Evolutionary conservation across 2,329 filamentous ascomycete genomes (phyloP), one percentile per base, ranked within the genome.

Genomic region (Pseudogymnoascus sp.): DNA sequence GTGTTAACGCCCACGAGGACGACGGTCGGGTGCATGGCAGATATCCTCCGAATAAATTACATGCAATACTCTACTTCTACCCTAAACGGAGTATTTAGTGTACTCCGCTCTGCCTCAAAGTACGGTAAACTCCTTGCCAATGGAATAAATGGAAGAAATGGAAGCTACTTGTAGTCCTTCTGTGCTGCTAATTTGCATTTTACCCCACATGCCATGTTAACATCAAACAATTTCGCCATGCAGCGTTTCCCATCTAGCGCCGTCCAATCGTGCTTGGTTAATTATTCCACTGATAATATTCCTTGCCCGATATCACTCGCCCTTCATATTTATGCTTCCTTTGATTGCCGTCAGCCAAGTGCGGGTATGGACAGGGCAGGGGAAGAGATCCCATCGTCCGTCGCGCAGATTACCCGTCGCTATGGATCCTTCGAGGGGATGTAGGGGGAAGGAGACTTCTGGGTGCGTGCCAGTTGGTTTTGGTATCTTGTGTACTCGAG

Each of bases 201-300:
- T 57, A 18, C 47, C 11, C 47, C 47, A 57, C 47, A 18, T 18
- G 18, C 29, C n/a, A 57, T 57, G 31, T 57, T 12, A 57, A 57
- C 47, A 11, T 16, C 47, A 57, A 57, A 57, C 47, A 57, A 18
- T 18, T 5, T 18, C 10, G 26, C n/a, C 26, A 57, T 34, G 29
- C 18, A n/a, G 47, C 26, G n/a, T 57, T 57, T 34, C 1, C 47
- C n/a, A 34, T 31, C 26, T 12, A 57, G 16, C 10, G 8, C 29
- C 29, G 10, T 34, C 26, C 47, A 34, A 57, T 57, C 29, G 26
- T 18, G n/a, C 47, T 29, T 12, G 5, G 31, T 54, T 29, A 54
- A 31, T 57, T 57, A 57, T 57, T 57, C 47, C 47, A 57, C 47
- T 57, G 47, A 34, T 57, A 57, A 57, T 57, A 34, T 34, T 7